Evolutionary conservation across 495 filamentous ascomycete species (phyloP).

Genomic region (Penicillium macrosclerotiorum): DNA sequence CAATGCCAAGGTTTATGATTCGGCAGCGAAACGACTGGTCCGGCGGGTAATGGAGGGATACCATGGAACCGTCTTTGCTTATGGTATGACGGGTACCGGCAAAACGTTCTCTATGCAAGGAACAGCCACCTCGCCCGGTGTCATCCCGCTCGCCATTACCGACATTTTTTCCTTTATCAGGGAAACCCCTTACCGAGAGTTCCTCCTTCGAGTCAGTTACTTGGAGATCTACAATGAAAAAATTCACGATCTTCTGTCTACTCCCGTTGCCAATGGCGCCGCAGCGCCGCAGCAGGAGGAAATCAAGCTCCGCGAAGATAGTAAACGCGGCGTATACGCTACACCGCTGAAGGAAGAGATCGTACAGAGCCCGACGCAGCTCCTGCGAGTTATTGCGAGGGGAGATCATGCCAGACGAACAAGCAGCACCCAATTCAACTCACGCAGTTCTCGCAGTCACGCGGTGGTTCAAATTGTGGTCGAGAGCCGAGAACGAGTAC

Average conservation of each 20-base stretch:
- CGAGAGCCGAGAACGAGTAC: conserved; percentile 84
- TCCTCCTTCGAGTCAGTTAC: conserved; percentile 94
- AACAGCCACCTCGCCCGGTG: conserved; percentile 92
- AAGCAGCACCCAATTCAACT: conserved; percentile 93
- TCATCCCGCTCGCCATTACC: conserved; percentile 95
- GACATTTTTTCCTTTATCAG: conserved; percentile 99
- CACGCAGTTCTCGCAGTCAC: conserved; percentile 93
- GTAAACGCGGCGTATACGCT: conserved; percentile 93
- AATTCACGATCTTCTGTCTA: conserved; percentile 89
- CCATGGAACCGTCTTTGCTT: conserved; percentile 96
- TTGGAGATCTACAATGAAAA: conserved; percentile 98
- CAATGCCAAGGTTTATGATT: conserved; percentile 91
- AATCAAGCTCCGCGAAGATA: conserved; percentile 94
- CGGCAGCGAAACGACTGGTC: conserved; percentile 88
- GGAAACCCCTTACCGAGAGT: conserved; percentile 92
- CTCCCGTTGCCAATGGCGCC: conserved; percentile 52
- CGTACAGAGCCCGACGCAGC: conserved; percentile 93
- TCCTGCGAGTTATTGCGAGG: conserved; percentile 90
- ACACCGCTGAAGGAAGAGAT: conserved; percentile 97
- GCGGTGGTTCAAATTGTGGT: conserved; percentile 98
- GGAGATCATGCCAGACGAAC: conserved; percentile 88
- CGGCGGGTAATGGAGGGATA: conserved; percentile 98
- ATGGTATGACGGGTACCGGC: conserved; percentile 98
- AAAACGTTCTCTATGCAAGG: conserved; percentile 99
- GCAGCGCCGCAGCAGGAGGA: conserved; percentile 67